A percentile compares a stretch with the other conserved stretches of the same genome.
Evolutionary conservation across 1,139 yeast genomes (phyloP).

Genomic region (Zygosaccharomyces sapae): DNA sequence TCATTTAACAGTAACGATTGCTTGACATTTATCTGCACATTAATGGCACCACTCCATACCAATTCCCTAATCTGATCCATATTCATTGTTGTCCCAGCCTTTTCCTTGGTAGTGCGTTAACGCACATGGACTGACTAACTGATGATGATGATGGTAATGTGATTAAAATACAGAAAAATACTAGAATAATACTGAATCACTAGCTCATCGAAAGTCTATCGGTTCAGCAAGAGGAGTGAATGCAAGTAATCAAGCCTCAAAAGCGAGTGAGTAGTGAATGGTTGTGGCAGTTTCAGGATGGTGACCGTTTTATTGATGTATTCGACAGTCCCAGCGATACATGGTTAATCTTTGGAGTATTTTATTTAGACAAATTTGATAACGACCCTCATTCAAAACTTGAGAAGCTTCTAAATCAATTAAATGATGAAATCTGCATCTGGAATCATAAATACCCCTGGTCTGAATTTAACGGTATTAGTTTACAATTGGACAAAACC

Average conservation of each 20-base stretch:
- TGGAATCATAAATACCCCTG: conserved; percentile 46
- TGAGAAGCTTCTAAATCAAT: conserved; percentile 19
- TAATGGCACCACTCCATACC: conserved; percentile 59
- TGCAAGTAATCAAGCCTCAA: conserved; percentile 11
- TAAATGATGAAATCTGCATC: conserved; percentile 36
- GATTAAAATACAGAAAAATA: neutral
- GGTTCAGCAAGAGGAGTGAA: neutral
- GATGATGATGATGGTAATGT: neutral
- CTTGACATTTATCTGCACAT: conserved; percentile 36
- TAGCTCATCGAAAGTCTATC: neutral
- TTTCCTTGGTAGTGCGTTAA: neutral
- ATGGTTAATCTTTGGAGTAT: conserved; percentile 30
- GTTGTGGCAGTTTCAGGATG: conserved; percentile 30
- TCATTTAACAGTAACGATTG: conserved; percentile 20
- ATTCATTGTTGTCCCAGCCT: neutral
- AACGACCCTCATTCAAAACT: conserved; percentile 18
- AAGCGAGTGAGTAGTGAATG: conserved; percentile 11
- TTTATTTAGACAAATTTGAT: conserved; percentile 23
- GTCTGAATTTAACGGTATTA: conserved; percentile 33
- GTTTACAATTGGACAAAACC: conserved; percentile 10
- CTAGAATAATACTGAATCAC: neutral
- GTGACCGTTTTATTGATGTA: conserved; percentile 17
- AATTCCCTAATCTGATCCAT: conserved; percentile 39
- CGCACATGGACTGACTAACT: neutral
- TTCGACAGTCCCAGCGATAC: conserved; percentile 23